Evolutionary conservation across 2,329 filamentous ascomycete genomes (phyloP).

Genomic region (Clathrospora elynae): DNA sequence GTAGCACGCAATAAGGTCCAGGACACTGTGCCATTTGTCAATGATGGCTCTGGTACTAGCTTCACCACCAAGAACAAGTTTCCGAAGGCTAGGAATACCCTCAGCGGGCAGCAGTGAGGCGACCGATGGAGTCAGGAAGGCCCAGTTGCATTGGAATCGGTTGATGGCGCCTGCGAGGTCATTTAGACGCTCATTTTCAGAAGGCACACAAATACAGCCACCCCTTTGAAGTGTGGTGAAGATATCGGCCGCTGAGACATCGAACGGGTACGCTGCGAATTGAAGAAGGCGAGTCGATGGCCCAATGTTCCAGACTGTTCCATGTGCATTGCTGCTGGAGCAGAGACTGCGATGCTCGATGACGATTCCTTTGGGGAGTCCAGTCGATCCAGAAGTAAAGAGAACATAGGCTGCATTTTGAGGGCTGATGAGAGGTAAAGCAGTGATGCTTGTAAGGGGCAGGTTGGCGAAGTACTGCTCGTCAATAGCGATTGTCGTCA

Average conservation of each 20-base stretch:
- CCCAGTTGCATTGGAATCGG: conserved; percentile 2
- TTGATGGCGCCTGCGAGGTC: conserved; percentile 3
- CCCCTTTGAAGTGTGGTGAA: conserved; percentile 55
- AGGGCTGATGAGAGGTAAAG: not conserved
- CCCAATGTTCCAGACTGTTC: not conserved
- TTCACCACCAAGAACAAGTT: conserved; percentile 3
- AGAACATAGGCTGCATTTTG: conserved; percentile 61
- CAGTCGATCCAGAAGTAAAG: conserved; percentile 61
- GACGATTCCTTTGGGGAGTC: conserved; percentile 63
- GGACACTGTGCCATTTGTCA: conserved; percentile 1
- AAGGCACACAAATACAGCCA: conserved; percentile 58
- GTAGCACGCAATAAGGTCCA: conserved; percentile 3
- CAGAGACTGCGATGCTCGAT: conserved; percentile 57
- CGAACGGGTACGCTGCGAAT: conserved; percentile 55
- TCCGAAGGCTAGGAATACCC: conserved; percentile 2
- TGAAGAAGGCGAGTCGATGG: conserved; percentile 22
- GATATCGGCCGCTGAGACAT: conserved; percentile 58
- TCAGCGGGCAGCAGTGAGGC: conserved; percentile 38
- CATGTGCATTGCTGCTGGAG: not conserved
- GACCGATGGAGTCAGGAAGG: conserved; percentile 18
- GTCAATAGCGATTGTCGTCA: not conserved
- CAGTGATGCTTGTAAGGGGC: not conserved
- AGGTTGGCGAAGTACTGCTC: not conserved
- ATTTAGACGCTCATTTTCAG: conserved; percentile 42
- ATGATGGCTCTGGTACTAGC: not conserved